Evolutionary conservation across 2,329 filamentous ascomycete species (phyloP).

Genomic region (Ciborinia camelliae): DNA sequence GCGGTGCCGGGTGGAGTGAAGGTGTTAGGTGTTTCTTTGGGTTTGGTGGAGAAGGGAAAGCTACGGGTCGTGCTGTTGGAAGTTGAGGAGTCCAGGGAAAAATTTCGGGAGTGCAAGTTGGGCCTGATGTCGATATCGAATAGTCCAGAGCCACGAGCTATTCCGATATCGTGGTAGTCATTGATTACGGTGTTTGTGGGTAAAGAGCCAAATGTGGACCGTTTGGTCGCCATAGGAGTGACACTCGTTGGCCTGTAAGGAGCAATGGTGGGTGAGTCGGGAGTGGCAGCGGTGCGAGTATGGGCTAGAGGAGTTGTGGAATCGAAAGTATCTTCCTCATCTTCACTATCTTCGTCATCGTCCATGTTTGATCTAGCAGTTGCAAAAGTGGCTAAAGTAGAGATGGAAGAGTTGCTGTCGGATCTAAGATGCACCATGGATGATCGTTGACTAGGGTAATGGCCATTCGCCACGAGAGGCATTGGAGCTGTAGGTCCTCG

Average conservation of each 20-base stretch:
- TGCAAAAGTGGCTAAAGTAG: constrained; percentile 59
- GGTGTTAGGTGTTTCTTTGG: constrained; percentile 36
- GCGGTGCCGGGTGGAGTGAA: constrained; percentile 14
- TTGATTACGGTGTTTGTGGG: constrained; percentile 19
- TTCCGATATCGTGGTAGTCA: constrained; percentile 18
- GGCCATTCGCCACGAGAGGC: background rate
- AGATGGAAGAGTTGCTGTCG: constrained; percentile 57
- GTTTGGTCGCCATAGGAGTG: constrained; percentile 29
- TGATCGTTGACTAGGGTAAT: constrained; percentile 25
- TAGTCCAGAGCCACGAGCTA: constrained; percentile 24
- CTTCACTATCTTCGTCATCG: constrained; percentile 40
- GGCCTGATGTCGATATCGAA: constrained; percentile 44
- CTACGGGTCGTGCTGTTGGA: constrained; percentile 55
- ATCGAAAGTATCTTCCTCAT: constrained; percentile 35
- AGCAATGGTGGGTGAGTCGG: constrained; percentile 1
- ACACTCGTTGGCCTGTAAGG: constrained; percentile 10
- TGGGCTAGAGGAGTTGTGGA: background rate
- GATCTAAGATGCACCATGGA: constrained; percentile 45
- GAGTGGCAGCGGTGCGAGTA: background rate
- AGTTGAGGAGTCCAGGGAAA: constrained; percentile 38
- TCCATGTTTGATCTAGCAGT: constrained; percentile 55
- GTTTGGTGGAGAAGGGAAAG: constrained; percentile 57
- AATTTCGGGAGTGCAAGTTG: constrained; percentile 48
- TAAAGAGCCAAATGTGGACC: constrained; percentile 34
- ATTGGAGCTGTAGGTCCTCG: constrained; percentile 41